A percentile compares a stretch with the other conserved stretches of the same genome.
These are phyloP conservation scores for Mucor velutinosus DNA, from an alignment of 371 early-diverging fungal species.

Conservation along the genomic window DNA sequence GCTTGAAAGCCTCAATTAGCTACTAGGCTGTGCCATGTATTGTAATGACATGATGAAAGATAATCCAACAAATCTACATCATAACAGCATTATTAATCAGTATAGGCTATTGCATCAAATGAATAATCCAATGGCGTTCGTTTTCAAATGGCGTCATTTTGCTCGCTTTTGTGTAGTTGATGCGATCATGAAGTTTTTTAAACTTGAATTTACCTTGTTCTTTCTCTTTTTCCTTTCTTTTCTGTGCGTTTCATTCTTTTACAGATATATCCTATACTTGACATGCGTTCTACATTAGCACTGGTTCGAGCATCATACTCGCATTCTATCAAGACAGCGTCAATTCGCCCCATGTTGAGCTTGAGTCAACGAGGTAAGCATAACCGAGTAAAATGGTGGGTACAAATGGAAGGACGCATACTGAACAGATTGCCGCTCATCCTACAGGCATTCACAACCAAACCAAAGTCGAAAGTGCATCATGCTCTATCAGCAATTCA, in stretches of 20 bases:
- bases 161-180: neutral
- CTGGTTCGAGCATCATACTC: conserved; percentile 1
- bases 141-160: conserved; percentile 13
- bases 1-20: too few species aligned
- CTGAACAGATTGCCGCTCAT: neutral
- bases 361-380: conserved; percentile 5
- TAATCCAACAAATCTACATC: neutral
- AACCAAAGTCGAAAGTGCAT: neutral
- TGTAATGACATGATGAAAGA: too few species aligned
- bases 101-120: neutral
- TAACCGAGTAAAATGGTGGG: too few species aligned
- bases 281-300: conserved; percentile 4
- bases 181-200: neutral
- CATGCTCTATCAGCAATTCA: conserved; percentile 2
- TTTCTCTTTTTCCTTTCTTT: neutral
- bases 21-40: too few species aligned
- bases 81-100: neutral
- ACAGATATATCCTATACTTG: too few species aligned
- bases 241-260: neutral
- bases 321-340: neutral
- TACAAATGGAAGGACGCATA: too few species aligned
- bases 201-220: neutral
- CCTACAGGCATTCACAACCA: conserved; percentile 13
- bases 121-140: conserved; percentile 5
- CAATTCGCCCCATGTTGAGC: neutral